Evolutionary conservation across 306 rosid species (phyloP).

Genomic region (Geum urbanum): DNA sequence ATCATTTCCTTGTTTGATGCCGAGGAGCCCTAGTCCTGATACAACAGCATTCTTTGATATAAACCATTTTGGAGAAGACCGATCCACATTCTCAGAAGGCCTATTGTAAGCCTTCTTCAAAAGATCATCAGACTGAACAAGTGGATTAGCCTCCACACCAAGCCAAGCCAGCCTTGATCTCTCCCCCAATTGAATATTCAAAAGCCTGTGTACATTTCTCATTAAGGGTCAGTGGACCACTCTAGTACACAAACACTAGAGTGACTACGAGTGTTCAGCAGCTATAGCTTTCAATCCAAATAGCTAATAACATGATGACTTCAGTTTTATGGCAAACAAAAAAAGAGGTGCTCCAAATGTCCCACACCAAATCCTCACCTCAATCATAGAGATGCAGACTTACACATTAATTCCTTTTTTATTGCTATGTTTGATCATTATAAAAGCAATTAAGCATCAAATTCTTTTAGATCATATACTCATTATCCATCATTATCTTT

Average conservation of each 20-base stretch:
- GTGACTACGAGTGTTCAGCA: not conserved
- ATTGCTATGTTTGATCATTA: too few species aligned
- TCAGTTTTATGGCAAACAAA: too few species aligned
- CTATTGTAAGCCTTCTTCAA: constrained; percentile 79
- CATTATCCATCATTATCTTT: too few species aligned
- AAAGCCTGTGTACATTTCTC: constrained; percentile 45
- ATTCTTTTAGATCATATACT: too few species aligned
- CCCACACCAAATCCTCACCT: too few species aligned
- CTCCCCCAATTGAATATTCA: constrained; percentile 90
- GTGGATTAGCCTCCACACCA: constrained; percentile 91
- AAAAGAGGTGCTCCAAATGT: too few species aligned
- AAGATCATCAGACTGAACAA: constrained; percentile 69
- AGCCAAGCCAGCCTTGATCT: constrained; percentile 92
- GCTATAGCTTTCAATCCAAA: not conserved
- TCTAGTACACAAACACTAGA: not conserved
- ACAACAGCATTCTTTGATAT: constrained; percentile 85
- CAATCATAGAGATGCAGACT: too few species aligned
- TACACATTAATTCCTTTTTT: too few species aligned
- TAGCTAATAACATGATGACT: not conserved
- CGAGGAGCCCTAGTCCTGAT: constrained; percentile 97
- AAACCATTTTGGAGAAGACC: constrained; percentile 78
- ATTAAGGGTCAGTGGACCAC: constrained; percentile 12
- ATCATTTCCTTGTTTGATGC: constrained; percentile 64
- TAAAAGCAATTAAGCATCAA: too few species aligned
- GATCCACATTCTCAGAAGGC: constrained; percentile 53